A percentile compares a stretch with the other conserved stretches of the same genome.
phyloP scores from a whole-genome alignment of 768 basidiomycete species.

The Naganishia friedmannii region DNA sequence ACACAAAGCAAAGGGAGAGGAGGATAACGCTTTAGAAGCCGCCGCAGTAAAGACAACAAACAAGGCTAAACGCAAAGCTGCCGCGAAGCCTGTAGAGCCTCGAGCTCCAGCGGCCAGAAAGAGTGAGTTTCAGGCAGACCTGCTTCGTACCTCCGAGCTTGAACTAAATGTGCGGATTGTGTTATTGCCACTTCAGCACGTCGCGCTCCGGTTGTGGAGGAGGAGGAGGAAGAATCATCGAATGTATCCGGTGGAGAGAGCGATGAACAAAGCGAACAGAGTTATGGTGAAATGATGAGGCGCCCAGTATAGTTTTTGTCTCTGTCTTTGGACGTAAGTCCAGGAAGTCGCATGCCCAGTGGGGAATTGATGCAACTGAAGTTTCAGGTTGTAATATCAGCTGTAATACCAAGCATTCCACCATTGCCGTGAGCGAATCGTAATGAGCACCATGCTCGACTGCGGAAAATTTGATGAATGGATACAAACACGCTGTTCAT shows the following conservation, averaged over 20 bases:
- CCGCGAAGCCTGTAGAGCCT: conserved; percentile 25
- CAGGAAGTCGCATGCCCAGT: too few species aligned
- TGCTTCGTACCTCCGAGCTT: neutral
- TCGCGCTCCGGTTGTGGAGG: neutral
- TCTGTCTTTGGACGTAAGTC: too few species aligned
- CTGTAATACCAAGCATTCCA: conserved; percentile 1
- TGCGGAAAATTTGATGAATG: neutral
- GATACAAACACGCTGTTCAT: conserved; percentile 3
- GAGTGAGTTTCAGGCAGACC: neutral
- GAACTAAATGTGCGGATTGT: neutral
- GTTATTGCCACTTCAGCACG: neutral
- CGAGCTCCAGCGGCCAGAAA: neutral
- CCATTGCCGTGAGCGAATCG: neutral
- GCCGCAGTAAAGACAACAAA: conserved; percentile 77
- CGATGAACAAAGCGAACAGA: conserved; percentile 1
- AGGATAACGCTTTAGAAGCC: conserved; percentile 85
- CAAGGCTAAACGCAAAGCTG: conserved; percentile 60
- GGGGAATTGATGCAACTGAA: too few species aligned
- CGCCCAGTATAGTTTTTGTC: too few species aligned
- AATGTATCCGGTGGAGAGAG: neutral
- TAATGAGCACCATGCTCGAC: too few species aligned
- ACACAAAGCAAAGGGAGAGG: conserved; percentile 76
- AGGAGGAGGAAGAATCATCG: conserved; percentile 4
- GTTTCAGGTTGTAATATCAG: neutral
- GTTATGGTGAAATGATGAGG: neutral